Percentiles rank a stretch among this genome's conserved stretches.
Conservation (phyloP, 2,329 filamentous ascomycete genomes). For the Exophiala bonariae region DNA sequence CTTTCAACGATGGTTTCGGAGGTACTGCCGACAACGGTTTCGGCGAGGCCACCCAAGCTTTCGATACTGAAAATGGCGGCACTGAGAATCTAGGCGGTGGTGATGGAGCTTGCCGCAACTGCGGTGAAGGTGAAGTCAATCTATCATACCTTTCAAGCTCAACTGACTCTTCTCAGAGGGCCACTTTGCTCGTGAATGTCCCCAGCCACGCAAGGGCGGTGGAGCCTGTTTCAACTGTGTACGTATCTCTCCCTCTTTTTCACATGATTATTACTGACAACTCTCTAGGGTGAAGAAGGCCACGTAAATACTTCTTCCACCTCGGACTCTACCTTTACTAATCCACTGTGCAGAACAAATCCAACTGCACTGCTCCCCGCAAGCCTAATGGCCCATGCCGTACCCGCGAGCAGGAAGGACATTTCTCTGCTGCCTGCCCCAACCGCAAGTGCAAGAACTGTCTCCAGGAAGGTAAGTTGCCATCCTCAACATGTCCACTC, state of each 20-base stretch:
- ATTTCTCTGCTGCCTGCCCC: slow-evolving; percentile 46
- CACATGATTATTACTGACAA: slow-evolving; percentile 5
- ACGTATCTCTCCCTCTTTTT: slow-evolving; percentile 4
- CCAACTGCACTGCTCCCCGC: slow-evolving; percentile 47
- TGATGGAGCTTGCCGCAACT: slow-evolving; percentile 27
- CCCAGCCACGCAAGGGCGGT: slow-evolving; percentile 39
- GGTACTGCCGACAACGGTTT: slow-evolving; percentile 8
- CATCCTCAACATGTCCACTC: neutral
- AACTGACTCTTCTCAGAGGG: slow-evolving; percentile 23
- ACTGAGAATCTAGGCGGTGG: slow-evolving; percentile 5
- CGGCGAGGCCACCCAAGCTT: neutral
- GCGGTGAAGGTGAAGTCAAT: slow-evolving; percentile 22
- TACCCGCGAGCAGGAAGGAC: slow-evolving; percentile 47
- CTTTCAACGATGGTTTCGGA: slow-evolving; percentile 4
- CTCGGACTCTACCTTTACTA: neutral
- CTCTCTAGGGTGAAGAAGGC: slow-evolving; percentile 38
- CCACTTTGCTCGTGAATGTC: slow-evolving; percentile 40
- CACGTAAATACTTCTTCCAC: slow-evolving; percentile 18
- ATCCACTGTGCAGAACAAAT: slow-evolving; percentile 37
- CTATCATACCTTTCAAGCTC: neutral
- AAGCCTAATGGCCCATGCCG: slow-evolving; percentile 49
- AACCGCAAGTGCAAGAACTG: slow-evolving; percentile 50
- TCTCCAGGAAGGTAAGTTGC: slow-evolving; percentile 41
- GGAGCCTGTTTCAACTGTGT: slow-evolving; percentile 47
- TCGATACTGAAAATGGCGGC: slow-evolving; percentile 6